Conservation (phyloP, 2,329 filamentous ascomycete genomes). For the Ascochyta viciae-villosae region DNA sequence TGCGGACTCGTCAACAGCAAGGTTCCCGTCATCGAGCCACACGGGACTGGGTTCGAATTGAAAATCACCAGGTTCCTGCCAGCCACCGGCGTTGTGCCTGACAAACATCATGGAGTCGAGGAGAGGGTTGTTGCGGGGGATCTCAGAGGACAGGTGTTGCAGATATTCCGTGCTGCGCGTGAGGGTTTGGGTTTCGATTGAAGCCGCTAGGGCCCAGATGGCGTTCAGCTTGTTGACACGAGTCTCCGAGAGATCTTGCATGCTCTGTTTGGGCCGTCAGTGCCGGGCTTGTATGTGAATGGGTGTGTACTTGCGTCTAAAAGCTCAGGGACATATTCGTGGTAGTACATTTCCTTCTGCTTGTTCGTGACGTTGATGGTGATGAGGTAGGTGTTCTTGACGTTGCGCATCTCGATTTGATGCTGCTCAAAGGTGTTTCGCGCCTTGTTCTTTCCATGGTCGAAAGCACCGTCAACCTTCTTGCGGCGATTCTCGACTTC, state of each 20-base stretch:
- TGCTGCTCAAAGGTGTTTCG: constrained; percentile 93
- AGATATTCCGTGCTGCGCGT: constrained; percentile 75
- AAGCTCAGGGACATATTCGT: constrained; percentile 93
- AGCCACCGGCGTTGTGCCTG: constrained; percentile 82
- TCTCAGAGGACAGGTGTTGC: constrained; percentile 77
- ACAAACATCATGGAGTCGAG: constrained; percentile 99
- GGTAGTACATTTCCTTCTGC: constrained; percentile 96
- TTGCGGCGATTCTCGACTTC: constrained; percentile 94
- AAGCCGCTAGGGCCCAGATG: constrained; percentile 81
- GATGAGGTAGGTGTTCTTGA: constrained; percentile 98
- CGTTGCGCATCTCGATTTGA: constrained; percentile 92
- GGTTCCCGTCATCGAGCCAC: constrained; percentile 91
- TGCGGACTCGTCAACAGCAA: constrained; percentile 85
- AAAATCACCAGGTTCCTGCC: constrained; percentile 85
- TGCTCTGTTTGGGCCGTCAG: constrained; percentile 54
- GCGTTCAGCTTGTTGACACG: constrained; percentile 82
- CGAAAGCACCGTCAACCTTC: constrained; percentile 92
- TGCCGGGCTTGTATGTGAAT: neutral
- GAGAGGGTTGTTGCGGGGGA: constrained; percentile 83
- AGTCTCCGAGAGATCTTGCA: constrained; percentile 94
- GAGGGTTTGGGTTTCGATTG: constrained; percentile 81
- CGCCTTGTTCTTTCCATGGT: constrained; percentile 84
- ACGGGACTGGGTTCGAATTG: constrained; percentile 92
- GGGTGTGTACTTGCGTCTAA: constrained; percentile 70
- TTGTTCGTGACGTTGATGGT: constrained; percentile 96